Base-by-base conservation (phyloP, 768 basidiomycete species). In the Mycena filopes region DNA sequence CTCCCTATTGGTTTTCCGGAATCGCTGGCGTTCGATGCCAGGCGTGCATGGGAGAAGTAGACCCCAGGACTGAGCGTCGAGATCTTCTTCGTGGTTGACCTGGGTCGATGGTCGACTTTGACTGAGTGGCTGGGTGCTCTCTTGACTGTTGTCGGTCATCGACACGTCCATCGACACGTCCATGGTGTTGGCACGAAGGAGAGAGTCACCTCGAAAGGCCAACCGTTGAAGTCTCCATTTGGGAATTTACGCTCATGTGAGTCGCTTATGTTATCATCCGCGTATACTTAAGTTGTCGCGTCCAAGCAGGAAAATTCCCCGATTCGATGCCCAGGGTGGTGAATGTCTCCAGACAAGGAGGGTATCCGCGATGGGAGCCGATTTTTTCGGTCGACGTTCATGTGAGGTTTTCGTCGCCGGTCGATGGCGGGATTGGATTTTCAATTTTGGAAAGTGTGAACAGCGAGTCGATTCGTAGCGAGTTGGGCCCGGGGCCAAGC, bases 211-310 rank as follows among this genome's bases (percentile, higher is more conserved):
- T 40, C 16, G 49, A 41, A 41, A 31, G 50, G 43, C 7, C 38
- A 55, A 40, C 43, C 50, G 4, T 23, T n/a, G 33, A 49, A 23
- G 45, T 48, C 63, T 59, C 63, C 63, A 54, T 65, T 55, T 18
- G 63, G 63, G 26, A 59, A 43, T 59, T 42, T 54, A 40, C 63
- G 57, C 38, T n/a, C 63, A 65, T 57, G 63, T 65, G 63, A 25
- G 38, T 25, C 20, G 43, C 51, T 55, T 33, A 55, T 55, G 47
- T 63, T 49, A 49, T 36, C 10, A 55, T 33, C 41, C 54, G n/a
- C 26, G 47, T 43, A 28, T 41, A 23, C 11, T 20, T 9, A 36
- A 26, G 23, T 21, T 10, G 20, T 29, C 51, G 43, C 45, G 60
- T 40, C 33, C 10, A 12, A n/a, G n/a, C n/a, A n/a, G n/a, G n/a